phyloP scores from a whole-genome alignment of 768 basidiomycete genomes.

The Amanita exitialis region DNA sequence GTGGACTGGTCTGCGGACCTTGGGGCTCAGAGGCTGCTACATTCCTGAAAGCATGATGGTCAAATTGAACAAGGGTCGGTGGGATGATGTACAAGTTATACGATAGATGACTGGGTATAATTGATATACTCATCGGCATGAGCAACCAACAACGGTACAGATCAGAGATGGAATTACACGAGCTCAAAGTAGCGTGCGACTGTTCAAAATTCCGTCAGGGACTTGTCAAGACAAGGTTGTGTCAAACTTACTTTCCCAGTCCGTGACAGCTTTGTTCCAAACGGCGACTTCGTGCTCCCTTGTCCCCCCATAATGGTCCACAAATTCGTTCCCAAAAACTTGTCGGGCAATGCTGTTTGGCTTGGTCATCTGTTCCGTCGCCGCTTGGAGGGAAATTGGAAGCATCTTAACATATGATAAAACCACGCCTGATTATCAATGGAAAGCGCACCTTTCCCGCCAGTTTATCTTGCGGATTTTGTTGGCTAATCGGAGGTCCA shows the following conservation, averaged over 20 bases:
- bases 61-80: conserved; percentile 49
- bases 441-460: conserved; percentile 9
- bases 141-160: neutral
- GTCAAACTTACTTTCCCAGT: conserved; percentile 75
- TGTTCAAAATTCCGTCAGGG: conserved; percentile 18
- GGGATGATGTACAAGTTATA: conserved; percentile 53
- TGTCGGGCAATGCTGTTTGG: conserved; percentile 76
- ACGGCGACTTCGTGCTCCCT: conserved; percentile 80
- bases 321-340: conserved; percentile 80
- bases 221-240: neutral
- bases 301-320: conserved; percentile 95
- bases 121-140: too few relatives aligned
- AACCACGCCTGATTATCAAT: neutral
- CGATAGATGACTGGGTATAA: conserved; percentile 14
- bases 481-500: conserved; percentile 58
- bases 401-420: conserved; percentile 58
- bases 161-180: conserved; percentile 27
- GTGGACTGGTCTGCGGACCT: conserved; percentile 39
- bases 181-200: conserved; percentile 85
- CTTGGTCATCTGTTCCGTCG: conserved; percentile 73
- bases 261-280: conserved; percentile 87
- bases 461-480: conserved; percentile 34
- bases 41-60: conserved; percentile 29
- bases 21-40: conserved; percentile 48
- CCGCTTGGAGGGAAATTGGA: conserved; percentile 69